Evolutionary conservation across 2,329 filamentous ascomycete genomes (phyloP).

Genomic region (Biscogniauxia sp.): DNA sequence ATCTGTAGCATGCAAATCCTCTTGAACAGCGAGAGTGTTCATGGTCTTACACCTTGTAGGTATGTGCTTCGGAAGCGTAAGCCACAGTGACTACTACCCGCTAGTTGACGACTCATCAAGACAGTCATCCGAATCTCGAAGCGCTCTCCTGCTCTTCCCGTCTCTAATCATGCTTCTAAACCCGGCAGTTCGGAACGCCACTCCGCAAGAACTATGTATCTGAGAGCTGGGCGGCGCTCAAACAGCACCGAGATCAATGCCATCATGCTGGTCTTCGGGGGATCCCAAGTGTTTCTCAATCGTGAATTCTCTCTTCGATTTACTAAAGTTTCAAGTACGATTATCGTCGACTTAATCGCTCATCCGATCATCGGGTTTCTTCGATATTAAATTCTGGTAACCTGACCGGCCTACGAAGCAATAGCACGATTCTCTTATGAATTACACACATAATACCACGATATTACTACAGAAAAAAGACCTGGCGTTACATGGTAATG

Average conservation of each 20-base stretch:
- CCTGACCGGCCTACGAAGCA: background rate
- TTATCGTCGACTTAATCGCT: background rate
- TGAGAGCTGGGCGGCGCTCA: background rate
- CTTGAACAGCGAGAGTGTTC: background rate
- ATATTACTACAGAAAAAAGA: background rate
- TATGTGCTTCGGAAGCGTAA: background rate
- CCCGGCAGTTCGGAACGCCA: constrained; percentile 17
- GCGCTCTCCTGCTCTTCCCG: background rate
- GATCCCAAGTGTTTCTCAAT: background rate
- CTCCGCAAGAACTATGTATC: constrained; percentile 6
- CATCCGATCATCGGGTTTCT: background rate
- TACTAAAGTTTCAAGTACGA: background rate
- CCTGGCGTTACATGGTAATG: background rate
- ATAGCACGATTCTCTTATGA: background rate
- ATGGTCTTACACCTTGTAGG: background rate
- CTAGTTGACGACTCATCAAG: background rate
- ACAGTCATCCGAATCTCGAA: background rate
- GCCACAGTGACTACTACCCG: background rate
- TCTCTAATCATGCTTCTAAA: background rate
- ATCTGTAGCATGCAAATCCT: no score
- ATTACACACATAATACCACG: background rate
- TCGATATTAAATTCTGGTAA: background rate
- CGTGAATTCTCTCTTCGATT: background rate
- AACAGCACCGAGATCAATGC: background rate
- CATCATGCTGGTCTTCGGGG: background rate